Conservation (phyloP, 2,329 filamentous ascomycete genomes). For the Trichophyton equinum region DNA sequence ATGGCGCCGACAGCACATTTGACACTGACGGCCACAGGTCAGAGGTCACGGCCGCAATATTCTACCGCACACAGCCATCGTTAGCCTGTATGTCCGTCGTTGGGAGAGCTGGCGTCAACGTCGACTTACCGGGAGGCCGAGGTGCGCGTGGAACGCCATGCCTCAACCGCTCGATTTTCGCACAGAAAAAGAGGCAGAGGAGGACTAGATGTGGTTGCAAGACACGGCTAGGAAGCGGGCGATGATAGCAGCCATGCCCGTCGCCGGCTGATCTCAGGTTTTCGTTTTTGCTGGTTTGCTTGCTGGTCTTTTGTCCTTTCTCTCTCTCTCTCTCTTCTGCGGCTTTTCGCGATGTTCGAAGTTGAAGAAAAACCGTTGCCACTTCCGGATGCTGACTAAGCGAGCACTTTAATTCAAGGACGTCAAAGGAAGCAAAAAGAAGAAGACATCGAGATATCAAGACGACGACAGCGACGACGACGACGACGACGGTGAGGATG, state of each 20-base stretch:
- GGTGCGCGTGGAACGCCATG: slow-evolving; percentile 42
- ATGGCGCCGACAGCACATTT: slow-evolving; percentile 26
- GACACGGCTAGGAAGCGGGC: not conserved
- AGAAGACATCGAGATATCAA: not conserved
- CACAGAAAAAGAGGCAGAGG: not conserved
- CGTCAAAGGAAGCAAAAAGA: too few relatives aligned
- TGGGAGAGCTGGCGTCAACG: not conserved
- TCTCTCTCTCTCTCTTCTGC: too few relatives aligned
- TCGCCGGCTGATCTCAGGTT: not conserved
- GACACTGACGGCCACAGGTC: slow-evolving; percentile 35
- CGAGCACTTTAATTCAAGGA: not conserved
- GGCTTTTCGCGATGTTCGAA: too few relatives aligned
- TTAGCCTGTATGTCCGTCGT: not conserved
- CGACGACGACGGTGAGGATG: not conserved
- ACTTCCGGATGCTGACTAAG: not conserved
- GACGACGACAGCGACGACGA: not conserved
- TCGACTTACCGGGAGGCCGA: slow-evolving; percentile 35
- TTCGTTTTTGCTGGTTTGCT: not conserved
- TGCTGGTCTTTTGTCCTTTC: not conserved
- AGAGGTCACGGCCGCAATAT: slow-evolving; percentile 31
- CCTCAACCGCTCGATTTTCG: not conserved
- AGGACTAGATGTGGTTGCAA: not conserved
- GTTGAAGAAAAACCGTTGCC: slow-evolving; percentile 1
- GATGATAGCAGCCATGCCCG: slow-evolving; percentile 1
- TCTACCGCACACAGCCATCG: slow-evolving; percentile 24